Base-by-base conservation (phyloP, 208 protist species). In the Crithidia bombi region DNA sequence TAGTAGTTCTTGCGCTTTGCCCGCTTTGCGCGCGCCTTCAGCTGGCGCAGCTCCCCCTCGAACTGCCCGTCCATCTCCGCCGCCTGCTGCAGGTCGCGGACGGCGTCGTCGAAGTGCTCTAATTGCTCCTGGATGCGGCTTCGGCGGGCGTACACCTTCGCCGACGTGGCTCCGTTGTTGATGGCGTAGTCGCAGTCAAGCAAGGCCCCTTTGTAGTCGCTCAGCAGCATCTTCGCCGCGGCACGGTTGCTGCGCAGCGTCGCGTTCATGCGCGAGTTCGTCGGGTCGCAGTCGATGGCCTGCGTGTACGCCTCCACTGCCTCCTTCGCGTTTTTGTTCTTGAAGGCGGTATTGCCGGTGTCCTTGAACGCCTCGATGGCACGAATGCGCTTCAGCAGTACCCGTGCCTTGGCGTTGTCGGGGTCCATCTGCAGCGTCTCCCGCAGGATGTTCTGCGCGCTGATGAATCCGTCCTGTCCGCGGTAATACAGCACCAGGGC, bases 181-280 rank as follows among this genome's bases (percentile, higher is more conserved):
- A 98, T 89, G 46, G 96, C 94, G 75, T 90, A 97, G 62, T 89
- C 90, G 71, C 93, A 97, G 74, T 98, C 91, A 38, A 96, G 70
- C 26, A 96, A 58, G 11, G 91, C 93, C 4, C 89, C 86, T 26
- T 89, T 84, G 77, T 83, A 96, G 63, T 97, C 90, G 43, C 92
- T 93, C 30, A 94, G 65, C 70, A 90, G 83, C 81, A 95, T 95
- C 50, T 82, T 81, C 26, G 89, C 90, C 5, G 95, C 91, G 19
- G 94, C 93, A 43, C 91, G 85, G 75, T 98, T 98, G 46, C 89
- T 89, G 66, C 93, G 83, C 64, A 98, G 58, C 26, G 77, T 84
- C 51, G 89, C 79, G 55, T 88, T 84, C 75, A 96, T 83, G 66
- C 78, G 78, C 3, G 75, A 55, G 78, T 97, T 96, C 14, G 77